Evolutionary conservation across 2,329 filamentous ascomycete species (phyloP).

Genomic region (Aotearoamyces nothofagi): DNA sequence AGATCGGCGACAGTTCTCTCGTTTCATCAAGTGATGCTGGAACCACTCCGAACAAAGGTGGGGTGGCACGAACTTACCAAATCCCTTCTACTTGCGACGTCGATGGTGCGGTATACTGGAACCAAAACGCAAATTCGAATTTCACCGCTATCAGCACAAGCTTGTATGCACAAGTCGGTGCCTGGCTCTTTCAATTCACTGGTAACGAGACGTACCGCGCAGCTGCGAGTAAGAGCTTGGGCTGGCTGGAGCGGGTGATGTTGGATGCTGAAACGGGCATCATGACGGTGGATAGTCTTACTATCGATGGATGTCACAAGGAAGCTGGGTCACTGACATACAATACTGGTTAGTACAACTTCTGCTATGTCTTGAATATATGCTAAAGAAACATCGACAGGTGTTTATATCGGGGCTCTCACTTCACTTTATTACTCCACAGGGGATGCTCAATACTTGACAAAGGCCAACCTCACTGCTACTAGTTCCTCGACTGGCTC

Average conservation of each 20-base stretch:
- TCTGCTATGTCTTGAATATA: no score
- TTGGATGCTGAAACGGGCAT: constrained; percentile 4
- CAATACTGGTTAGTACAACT: constrained; percentile 8
- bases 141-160: constrained; percentile 8
- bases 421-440: constrained; percentile 6
- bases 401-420: constrained; percentile 7
- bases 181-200: constrained; percentile 5
- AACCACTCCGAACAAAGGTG: constrained; percentile 4
- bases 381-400: no score
- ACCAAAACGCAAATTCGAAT: constrained; percentile 1
- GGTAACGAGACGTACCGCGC: constrained; percentile 4
- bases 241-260: constrained; percentile 6
- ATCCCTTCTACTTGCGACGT: constrained; percentile 5
- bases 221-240: constrained; percentile 1
- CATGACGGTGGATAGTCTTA: constrained; percentile 4
- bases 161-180: constrained; percentile 5
- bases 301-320: constrained; percentile 2
- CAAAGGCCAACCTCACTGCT: constrained; percentile 3
- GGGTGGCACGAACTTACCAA: constrained; percentile 2
- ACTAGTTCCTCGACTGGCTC: constrained; percentile 1
- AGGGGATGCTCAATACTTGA: constrained; percentile 4
- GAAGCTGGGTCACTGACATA: constrained; percentile 5
- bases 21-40: constrained; percentile 5
- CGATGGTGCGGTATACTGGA: constrained; percentile 8
- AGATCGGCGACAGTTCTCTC: constrained; percentile 5